Base-by-base conservation (phyloP, 2,329 filamentous ascomycete genomes). In the Diplodia sapinea region DNA sequence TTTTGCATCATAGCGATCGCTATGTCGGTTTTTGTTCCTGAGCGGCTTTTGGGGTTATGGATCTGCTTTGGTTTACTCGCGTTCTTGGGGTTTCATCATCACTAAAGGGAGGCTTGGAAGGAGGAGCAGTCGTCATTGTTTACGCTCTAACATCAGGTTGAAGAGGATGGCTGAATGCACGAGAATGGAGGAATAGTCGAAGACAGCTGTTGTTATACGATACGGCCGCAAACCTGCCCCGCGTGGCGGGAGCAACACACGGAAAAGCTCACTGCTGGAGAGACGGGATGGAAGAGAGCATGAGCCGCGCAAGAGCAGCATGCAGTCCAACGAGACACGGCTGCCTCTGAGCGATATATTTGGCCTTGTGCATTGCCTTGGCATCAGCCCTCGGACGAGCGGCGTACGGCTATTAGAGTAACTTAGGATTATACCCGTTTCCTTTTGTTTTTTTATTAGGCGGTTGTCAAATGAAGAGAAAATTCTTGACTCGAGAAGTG, bases 391-490 rank as follows among this genome's bases (percentile, higher is more conserved):
- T 51, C 43, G 59, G 47, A 51, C 36, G 59, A 63, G 59, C 47
- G 59, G 59, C 59, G 59, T 40, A 63, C 50, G 59, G 59, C 59
- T 63, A 20, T 63, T 63, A 63, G 59, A 63, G 50, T 47, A 63
- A 63, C 59, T 63, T 63, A 63, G 59, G 59, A 63, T 63, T 63
- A 63, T 63, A 63, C 59, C 59, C 59, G 59, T 63, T 63, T 63
- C 59, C 31, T 63, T 62, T 62, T 51, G 29, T 63, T 15, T 51
- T 62, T 62, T 51, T n/a, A 51, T 15, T 51, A 51, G 47, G 59
- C 59, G 59, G 59, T 51, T 52, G 43, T 51, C 57, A 26, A 63
- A 63, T 52, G 43, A 33, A 63, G 51, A 63, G 59, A 51, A 61
- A 63, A 63, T 63, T 52, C n/a, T 17, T 47, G 59, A 38, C 43